Evolutionary conservation across 2,329 filamentous ascomycete genomes (phyloP).

Genomic region (Chlorencoelia australis): DNA sequence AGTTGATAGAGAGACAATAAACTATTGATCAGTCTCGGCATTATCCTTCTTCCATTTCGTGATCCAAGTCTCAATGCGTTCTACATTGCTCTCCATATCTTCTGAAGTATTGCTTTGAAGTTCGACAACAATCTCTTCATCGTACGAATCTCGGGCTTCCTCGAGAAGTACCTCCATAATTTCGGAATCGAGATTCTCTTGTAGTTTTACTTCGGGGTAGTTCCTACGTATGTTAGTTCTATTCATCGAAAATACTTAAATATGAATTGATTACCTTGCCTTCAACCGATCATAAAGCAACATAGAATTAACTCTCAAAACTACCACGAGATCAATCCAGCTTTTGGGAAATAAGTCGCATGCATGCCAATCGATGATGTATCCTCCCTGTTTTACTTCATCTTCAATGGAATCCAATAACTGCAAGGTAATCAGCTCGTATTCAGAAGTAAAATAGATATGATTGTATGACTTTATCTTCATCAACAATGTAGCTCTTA

Average conservation of each 20-base stretch:
- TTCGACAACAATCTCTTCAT: conserved; percentile 80
- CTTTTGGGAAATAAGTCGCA: conserved; percentile 89
- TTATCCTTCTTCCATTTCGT: conserved; percentile 70
- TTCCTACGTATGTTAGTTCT: conserved; percentile 38
- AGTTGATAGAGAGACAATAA: conserved; percentile 7
- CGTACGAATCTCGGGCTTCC: conserved; percentile 80
- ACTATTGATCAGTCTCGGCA: conserved; percentile 19
- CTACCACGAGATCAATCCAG: conserved; percentile 92
- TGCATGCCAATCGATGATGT: conserved; percentile 94
- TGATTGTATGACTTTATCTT: conserved; percentile 66
- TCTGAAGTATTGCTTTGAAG: conserved; percentile 71
- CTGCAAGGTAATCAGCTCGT: conserved; percentile 31
- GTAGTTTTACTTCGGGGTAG: conserved; percentile 77
- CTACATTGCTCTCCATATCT: conserved; percentile 82
- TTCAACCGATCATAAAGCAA: conserved; percentile 76
- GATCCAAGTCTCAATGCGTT: conserved; percentile 74
- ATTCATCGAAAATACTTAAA: not conserved
- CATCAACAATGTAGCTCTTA: conserved; percentile 86
- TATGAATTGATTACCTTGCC: conserved; percentile 48
- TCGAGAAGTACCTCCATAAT: conserved; percentile 93
- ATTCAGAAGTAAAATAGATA: conserved; percentile 3
- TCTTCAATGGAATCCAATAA: conserved; percentile 84
- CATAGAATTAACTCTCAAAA: conserved; percentile 71
- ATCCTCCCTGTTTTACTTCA: conserved; percentile 67
- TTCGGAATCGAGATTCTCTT: conserved; percentile 94